Evolutionary conservation across 768 basidiomycete genomes (phyloP), one percentile per base, ranked within the genome.

Genomic region (Boletellus ananiceps): DNA sequence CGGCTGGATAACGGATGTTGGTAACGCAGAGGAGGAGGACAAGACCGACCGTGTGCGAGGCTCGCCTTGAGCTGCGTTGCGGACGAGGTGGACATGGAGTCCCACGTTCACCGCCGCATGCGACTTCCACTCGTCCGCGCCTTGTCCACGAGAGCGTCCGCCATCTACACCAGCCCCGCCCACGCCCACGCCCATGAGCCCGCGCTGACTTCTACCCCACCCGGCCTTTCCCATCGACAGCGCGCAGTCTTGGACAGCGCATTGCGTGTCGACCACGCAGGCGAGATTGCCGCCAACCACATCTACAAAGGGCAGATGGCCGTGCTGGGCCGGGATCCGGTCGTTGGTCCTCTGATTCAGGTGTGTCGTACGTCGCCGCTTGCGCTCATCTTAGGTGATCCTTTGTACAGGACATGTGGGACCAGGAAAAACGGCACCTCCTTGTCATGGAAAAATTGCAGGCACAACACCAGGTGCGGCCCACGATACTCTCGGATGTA

Each of bases 281-380:
- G 94, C 8, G 94, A 98, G 68, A 75, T 95, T 35, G 94, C 93
- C 1, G 94, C 94, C 16, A 97, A 96, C 70, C 94, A 84, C 74
- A 98, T 98, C 45, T 98, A 97, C 70, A 74, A 76, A 59, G 94
- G 95, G 5, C 95, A 97, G 65, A 71, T 86, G 60, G 82, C 78
- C 46, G 76, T 93, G 27, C 74, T 94, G 0, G 78, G 85, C 31
- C 68, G 71, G 23, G 80, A 92, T 59, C 70, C 69, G 16, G 64
- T 65, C 38, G 68, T 80, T 40, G 78, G 80, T 21, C 71, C 81
- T 43, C 65, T 96, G 44, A 86, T 96, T 54, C 86, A 91, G 71
- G 93, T 84, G 55, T 52, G 80, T 29, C 19, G 34, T 38, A 32
- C 35, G 18, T 37, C 38, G 13, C 44, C 34, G 35, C 19, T 19